Evolutionary conservation across 441 rosid species (phyloP), one percentile per base, ranked within the genome.

Genomic region (Geranium incanum): DNA sequence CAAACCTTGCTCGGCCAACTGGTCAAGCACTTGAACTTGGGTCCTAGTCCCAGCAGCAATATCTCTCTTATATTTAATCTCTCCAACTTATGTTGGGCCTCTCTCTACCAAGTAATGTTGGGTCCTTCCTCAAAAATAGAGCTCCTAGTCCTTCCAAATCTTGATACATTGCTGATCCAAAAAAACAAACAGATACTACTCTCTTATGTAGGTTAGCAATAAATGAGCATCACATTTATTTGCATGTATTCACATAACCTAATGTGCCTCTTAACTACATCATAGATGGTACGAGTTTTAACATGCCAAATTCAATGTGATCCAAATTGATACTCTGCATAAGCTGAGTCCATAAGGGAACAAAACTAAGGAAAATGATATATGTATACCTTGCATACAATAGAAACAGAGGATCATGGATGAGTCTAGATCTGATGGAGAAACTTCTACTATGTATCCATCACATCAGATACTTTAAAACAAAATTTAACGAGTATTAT

Each of bases 401-500:
- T 43, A 62, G 12, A 12, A 36, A 67, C 9, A 21, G 11, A 13
- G 11, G 1, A 62, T 21, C 38, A 63, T 63, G 39, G 18, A 36
- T 50, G 23, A 48, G 13, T 66, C 36, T 72, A 72, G 16, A 13
- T 13, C n/a, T 0, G 5, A 16, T 37, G 15, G 43, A 15, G 36
- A 38, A 68, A 21, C 43, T 67, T 50, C 36, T 52, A 36, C 50
- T 1, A 69, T 28, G 8, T 57, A 59, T 45, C 38, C 2, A 2
- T 18, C 18, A n/a, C 5, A 38, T 41, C 67, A 41, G 37, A 60
- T 33, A 16, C 59, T 66, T 36, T 66, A 36, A 50, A 52, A 68
- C 23, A 57, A 48, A 75, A 67, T 69, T 64, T 76, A 72, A 71
- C 73, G 60, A 41, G 33, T 28, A 28, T 28, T 28, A 28, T 28